Conservation (phyloP, 1,284 basidiomycete genomes). For the Fomitopsis schrenkii region DNA sequence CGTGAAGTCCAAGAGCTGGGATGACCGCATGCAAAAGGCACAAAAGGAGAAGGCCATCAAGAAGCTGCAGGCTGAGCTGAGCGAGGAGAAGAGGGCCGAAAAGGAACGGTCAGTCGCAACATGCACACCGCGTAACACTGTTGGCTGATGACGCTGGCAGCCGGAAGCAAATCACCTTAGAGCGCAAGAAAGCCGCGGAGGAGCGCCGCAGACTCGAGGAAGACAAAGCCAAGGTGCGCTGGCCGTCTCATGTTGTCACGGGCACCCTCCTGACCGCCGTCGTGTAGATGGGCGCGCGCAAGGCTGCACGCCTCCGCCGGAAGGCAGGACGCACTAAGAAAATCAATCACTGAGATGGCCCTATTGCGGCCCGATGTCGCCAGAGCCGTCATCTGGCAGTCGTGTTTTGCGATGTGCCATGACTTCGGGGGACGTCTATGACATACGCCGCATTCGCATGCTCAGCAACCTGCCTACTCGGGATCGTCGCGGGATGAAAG, state of each 20-base stretch:
- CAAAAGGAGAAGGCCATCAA: conserved; percentile 64
- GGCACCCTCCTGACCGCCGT: conserved; percentile 2
- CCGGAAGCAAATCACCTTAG: conserved; percentile 59
- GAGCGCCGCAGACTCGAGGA: conserved; percentile 69
- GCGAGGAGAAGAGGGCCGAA: conserved; percentile 72
- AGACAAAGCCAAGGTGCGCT: conserved; percentile 61
- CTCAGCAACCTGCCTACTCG: not conserved
- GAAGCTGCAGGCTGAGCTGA: conserved; percentile 66
- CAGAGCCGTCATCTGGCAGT: not conserved
- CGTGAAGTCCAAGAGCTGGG: conserved; percentile 63
- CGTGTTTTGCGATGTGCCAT: not conserved
- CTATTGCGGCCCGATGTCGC: not conserved
- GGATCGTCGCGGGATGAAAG: not conserved
- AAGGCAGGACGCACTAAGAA: conserved; percentile 74
- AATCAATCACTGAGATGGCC: conserved; percentile 53
- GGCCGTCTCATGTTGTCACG: not conserved
- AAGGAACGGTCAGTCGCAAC: conserved; percentile 43
- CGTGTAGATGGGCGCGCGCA: conserved; percentile 71
- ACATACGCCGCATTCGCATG: not conserved
- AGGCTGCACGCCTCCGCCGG: conserved; percentile 65
- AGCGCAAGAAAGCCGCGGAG: conserved; percentile 67
- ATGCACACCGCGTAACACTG: not conserved
- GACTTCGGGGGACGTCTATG: not conserved
- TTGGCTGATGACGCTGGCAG: conserved; percentile 31
- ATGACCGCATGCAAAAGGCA: conserved; percentile 64